Percentiles rank a stretch among this genome's conserved stretches.
Conservation (phyloP, 2,329 filamentous ascomycete species). For the Helicocarpus griseus region DNA sequence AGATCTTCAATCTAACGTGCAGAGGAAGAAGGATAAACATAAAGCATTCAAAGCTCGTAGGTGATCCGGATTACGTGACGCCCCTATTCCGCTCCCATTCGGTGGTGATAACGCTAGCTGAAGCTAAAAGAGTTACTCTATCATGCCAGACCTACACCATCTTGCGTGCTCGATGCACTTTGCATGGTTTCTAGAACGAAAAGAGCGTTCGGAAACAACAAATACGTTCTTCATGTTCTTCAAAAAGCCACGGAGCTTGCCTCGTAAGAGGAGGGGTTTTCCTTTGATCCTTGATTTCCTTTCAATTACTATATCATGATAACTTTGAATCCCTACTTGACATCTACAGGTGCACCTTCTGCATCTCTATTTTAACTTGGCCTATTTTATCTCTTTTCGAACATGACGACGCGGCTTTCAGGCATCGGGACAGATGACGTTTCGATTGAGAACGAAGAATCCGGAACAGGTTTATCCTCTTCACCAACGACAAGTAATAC, state of each 20-base stretch:
- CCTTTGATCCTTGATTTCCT: too few relatives aligned
- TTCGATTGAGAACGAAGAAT: background rate
- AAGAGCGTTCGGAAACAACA: too few relatives aligned
- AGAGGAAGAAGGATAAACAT: too few relatives aligned
- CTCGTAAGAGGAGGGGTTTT: too few relatives aligned
- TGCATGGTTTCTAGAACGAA: background rate
- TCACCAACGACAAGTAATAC: background rate
- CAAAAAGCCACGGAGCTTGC: too few relatives aligned
- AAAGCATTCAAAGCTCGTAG: too few relatives aligned
- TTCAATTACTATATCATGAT: too few relatives aligned
- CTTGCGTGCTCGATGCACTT: constrained; percentile 14
- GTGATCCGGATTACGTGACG: background rate
- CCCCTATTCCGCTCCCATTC: background rate
- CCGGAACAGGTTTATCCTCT: background rate
- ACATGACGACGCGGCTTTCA: background rate
- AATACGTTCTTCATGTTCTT: too few relatives aligned
- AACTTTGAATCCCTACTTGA: too few relatives aligned
- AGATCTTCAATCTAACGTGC: too few relatives aligned
- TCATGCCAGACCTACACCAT: constrained; percentile 3
- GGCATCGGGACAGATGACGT: background rate
- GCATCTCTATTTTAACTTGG: background rate
- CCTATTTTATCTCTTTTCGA: background rate
- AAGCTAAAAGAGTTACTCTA: background rate
- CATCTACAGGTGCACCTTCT: too few relatives aligned
- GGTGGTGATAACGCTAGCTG: background rate